Percentiles rank a stretch among this genome's conserved stretches.
These are phyloP conservation scores for Carallia pectinifolia DNA, from an alignment of 345 rosid species.

Conservation along the genomic window DNA sequence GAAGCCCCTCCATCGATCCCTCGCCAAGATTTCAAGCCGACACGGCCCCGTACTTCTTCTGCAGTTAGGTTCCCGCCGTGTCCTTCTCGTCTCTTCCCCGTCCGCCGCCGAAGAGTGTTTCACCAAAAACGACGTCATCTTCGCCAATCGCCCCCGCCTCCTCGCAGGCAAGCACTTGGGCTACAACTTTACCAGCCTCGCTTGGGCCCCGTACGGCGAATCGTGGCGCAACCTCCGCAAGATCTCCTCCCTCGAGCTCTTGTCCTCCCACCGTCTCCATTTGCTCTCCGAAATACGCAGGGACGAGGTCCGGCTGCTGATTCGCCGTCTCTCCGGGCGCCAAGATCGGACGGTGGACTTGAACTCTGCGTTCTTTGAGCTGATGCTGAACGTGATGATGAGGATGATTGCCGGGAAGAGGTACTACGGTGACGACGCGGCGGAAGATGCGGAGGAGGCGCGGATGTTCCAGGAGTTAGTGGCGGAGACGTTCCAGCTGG, in stretches of 20 bases:
- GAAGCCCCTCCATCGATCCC: conserved; percentile 27
- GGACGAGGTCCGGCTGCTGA: conserved; percentile 24
- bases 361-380: conserved; percentile 28
- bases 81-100: conserved; percentile 31
- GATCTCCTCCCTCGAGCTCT: conserved; percentile 24
- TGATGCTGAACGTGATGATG: conserved; percentile 40
- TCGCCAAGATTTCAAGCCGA: conserved; percentile 5
- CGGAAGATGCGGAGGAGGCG: conserved; percentile 31
- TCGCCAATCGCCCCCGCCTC: conserved; percentile 33
- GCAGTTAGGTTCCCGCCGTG: conserved; percentile 23
- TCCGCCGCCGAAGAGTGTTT: conserved; percentile 28
- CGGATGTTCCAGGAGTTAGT: conserved; percentile 32
- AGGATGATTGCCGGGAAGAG: conserved; percentile 52
- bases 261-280: conserved; percentile 26
- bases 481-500: conserved; percentile 27
- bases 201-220: conserved; percentile 27
- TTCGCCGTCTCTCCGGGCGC: conserved; percentile 15
- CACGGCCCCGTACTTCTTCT: conserved; percentile 31
- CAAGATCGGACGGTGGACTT: conserved; percentile 21
- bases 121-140: conserved; percentile 27
- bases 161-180: conserved; percentile 18
- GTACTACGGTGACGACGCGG: conserved; percentile 33
- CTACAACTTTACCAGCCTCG: conserved; percentile 26
- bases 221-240: conserved; percentile 27
- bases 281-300: conserved; percentile 15